phyloP scores from a whole-genome alignment of 2,329 filamentous ascomycete species.

The Trichoderma pleuroti region DNA sequence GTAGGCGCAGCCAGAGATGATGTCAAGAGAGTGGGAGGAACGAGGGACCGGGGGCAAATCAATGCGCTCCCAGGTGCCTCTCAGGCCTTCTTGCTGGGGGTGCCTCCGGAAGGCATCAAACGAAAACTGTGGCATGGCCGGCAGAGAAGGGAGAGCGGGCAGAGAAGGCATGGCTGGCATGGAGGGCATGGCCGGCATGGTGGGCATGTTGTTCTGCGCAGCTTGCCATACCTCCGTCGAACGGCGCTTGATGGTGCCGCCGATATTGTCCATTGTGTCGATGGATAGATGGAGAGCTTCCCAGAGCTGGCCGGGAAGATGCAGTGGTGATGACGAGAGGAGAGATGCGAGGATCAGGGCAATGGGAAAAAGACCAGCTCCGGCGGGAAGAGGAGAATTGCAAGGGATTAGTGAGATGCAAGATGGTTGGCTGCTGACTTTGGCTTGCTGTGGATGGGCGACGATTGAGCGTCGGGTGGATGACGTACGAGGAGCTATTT shows the following conservation, averaged over 20 bases:
- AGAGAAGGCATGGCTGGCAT: not conserved
- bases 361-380: not conserved
- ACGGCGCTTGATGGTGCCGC: conserved; percentile 50
- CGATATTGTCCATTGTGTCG: conserved; percentile 50
- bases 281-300: not conserved
- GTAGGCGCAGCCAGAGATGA: conserved; percentile 54
- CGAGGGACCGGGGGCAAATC: conserved; percentile 56
- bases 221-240: conserved; percentile 52
- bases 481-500: conserved; percentile 17
- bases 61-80: conserved; percentile 60
- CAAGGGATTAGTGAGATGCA: conserved; percentile 13
- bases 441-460: not conserved
- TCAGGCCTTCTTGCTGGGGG: conserved; percentile 36
- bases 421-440: conserved; percentile 16
- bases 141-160: conserved; percentile 26
- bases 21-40: conserved; percentile 70
- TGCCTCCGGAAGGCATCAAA: conserved; percentile 13
- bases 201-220: conserved; percentile 44
- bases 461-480: not conserved
- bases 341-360: not conserved
- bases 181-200: conserved; percentile 25
- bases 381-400: conserved; percentile 1
- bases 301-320: not conserved
- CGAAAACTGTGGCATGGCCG: conserved; percentile 11
- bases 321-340: not conserved